phyloP scores from a whole-genome alignment of 805 yeast genomes.

The Candida coquimbonensis region DNA sequence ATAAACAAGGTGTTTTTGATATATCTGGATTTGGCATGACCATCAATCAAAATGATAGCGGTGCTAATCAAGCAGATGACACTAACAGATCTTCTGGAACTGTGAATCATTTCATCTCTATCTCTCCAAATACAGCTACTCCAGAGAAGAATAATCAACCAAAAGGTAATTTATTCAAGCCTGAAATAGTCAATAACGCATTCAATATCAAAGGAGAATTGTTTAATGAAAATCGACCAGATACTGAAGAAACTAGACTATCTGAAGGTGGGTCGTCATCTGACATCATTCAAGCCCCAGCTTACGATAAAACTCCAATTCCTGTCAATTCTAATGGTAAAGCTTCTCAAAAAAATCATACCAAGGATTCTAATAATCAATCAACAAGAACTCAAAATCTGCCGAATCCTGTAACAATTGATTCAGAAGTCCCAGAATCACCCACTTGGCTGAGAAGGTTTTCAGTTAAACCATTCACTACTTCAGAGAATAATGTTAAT shows the following conservation, averaged over 20 bases:
- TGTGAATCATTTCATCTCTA: too few relatives aligned
- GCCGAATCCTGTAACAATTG: too few relatives aligned
- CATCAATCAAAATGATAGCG: too few relatives aligned
- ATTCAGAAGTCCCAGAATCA: conserved; percentile 3
- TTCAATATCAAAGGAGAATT: conserved; percentile 8
- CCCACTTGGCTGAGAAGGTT: conserved; percentile 22
- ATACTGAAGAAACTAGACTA: too few relatives aligned
- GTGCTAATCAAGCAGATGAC: too few relatives aligned
- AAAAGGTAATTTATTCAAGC: conserved; percentile 11
- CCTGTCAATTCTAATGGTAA: not conserved
- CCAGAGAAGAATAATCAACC: not conserved
- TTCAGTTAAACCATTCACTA: conserved; percentile 10
- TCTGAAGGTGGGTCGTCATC: too few relatives aligned
- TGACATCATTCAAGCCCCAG: not conserved
- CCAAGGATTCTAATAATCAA: not conserved
- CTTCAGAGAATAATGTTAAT: conserved; percentile 5
- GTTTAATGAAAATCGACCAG: not conserved
- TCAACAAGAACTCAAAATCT: not conserved
- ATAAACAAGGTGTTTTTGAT: not conserved
- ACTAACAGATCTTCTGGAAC: too few relatives aligned
- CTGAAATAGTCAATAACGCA: conserved; percentile 8
- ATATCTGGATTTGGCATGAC: too few relatives aligned
- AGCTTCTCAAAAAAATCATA: not conserved
- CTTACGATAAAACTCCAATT: conserved; percentile 6
- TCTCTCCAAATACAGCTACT: not conserved